A percentile compares a stretch with the other conserved stretches of the same genome.
These are phyloP conservation scores for Rhizophora mangle DNA, from an alignment of 345 rosid genomes.

Conservation along the genomic window DNA sequence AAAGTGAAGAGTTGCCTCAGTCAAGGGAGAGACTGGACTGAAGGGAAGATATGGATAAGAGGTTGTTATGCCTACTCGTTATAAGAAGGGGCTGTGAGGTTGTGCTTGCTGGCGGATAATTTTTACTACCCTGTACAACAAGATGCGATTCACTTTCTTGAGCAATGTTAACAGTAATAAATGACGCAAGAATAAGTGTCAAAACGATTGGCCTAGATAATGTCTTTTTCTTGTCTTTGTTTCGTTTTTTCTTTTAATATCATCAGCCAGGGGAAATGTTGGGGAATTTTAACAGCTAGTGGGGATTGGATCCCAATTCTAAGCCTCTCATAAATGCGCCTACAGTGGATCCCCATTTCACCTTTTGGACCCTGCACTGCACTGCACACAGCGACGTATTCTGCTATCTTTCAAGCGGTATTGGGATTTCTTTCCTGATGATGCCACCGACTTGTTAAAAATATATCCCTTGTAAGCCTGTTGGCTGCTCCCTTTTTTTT, in stretches of 20 bases:
- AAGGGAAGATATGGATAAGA: constrained; percentile 36
- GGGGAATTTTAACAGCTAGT: constrained; percentile 29
- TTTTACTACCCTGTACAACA: constrained; percentile 2
- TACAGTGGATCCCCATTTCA: constrained; percentile 13
- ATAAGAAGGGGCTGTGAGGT: constrained; percentile 31
- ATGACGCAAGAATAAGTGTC: constrained; percentile 24
- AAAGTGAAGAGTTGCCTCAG: constrained; percentile 13
- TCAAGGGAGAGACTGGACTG: constrained; percentile 42
- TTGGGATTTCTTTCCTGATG: constrained; percentile 17
- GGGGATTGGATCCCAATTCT: constrained; percentile 44
- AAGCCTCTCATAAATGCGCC: constrained; percentile 25
- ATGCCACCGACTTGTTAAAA: constrained; percentile 35
- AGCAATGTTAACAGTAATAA: constrained; percentile 18
- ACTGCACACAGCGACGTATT: constrained; percentile 27
- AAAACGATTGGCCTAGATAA: constrained; percentile 20
- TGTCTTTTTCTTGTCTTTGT: constrained; percentile 31
- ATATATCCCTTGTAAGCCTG: constrained; percentile 24
- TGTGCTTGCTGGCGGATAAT: constrained; percentile 45
- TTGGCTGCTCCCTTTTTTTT: constrained; percentile 16
- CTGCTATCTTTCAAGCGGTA: constrained; percentile 17
- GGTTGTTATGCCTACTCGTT: constrained; percentile 39
- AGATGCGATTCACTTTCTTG: constrained; percentile 39
- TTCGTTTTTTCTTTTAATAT: constrained; percentile 4
- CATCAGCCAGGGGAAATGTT: constrained; percentile 28
- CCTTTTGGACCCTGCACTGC: constrained; percentile 15